Base-by-base conservation (phyloP, 192 early-diverging fungal species). In the Physocladia obscura region DNA sequence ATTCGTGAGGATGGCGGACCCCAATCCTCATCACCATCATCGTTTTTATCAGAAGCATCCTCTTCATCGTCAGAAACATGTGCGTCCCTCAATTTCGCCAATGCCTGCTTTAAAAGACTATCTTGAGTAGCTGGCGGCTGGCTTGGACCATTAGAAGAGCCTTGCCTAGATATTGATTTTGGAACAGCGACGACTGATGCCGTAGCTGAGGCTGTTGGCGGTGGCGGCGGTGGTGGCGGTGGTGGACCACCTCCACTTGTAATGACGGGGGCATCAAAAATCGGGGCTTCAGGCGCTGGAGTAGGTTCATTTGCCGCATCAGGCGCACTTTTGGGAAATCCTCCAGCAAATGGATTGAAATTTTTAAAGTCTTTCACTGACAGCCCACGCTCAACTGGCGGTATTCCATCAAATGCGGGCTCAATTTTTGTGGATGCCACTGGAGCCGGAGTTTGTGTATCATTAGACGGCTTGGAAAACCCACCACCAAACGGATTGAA, bases 301-400 rank as follows among this genome's bases (percentile, higher is more conserved):
- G n/a, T 24, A 35, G 29, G 21, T 47, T 34, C 56, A 36, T 58
- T 47, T 56, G 71, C 65, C 29, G 37, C 51, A 44, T 68, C 65
- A 0, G 54, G 13, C 11, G 49, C 44, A 65, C 34, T 38, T 49
- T 68, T 68, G 49, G 38, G 38, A 57, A 68, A 68, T 22, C 65
- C 57, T 30, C 69, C 69, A 15, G 44, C 69, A 35, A 70, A 70
- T 22, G 69, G 69, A 32, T 70, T 70, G 49, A 70, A 70, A 34
- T 58, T 70, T 48, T 70, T 70, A 57, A 70, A 70, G 49, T 70
- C 69, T n/a, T 70, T 70, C 27, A 70, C 69, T 8, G 67, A 69
- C 52, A 58, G 51, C 26, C 39, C 52, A 17, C 63, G 21, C 21
- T 68, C 52, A 26, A 39, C 54, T 2, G 51, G 32, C 4, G 44